phyloP scores from a whole-genome alignment of 2,329 filamentous ascomycete species.

The Scytalidium sp. region DNA sequence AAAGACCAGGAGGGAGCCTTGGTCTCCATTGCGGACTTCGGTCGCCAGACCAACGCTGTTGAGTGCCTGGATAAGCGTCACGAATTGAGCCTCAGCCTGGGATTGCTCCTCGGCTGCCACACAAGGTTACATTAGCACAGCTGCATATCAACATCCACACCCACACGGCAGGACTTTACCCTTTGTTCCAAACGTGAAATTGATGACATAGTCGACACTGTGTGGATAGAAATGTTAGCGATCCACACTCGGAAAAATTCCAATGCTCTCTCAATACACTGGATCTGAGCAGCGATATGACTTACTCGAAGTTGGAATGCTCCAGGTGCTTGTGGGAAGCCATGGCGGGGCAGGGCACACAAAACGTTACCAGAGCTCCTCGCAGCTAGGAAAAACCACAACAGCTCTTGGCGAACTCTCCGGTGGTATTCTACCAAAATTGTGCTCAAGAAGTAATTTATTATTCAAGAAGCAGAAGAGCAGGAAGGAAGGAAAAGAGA shows the following conservation, averaged over 20 bases:
- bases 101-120: slow-evolving; percentile 50
- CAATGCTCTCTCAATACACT: too few species aligned
- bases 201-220: slow-evolving; percentile 85
- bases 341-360: slow-evolving; percentile 18
- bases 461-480: not conserved
- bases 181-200: slow-evolving; percentile 68
- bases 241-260: too few species aligned
- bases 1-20: slow-evolving; percentile 76
- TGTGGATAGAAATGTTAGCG: too few species aligned
- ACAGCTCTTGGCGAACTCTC: too few species aligned
- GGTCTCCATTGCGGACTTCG: slow-evolving; percentile 79
- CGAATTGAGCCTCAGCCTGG: slow-evolving; percentile 72
- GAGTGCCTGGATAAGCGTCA: slow-evolving; percentile 72
- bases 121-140: slow-evolving; percentile 12
- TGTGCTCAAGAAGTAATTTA: too few species aligned
- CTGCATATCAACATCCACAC: not conserved
- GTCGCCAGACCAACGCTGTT: slow-evolving; percentile 78
- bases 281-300: not conserved
- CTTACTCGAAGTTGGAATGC: slow-evolving; percentile 40
- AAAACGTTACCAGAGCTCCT: slow-evolving; percentile 13
- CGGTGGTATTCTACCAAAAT: too few species aligned
- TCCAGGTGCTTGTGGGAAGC: slow-evolving; percentile 22
- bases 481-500: not conserved
- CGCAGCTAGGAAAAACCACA: too few species aligned
- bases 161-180: too few species aligned